These are phyloP conservation scores for Oryza glaberrima DNA, from an alignment of 176 grass and related monocot genomes.

Conservation along the genomic window DNA sequence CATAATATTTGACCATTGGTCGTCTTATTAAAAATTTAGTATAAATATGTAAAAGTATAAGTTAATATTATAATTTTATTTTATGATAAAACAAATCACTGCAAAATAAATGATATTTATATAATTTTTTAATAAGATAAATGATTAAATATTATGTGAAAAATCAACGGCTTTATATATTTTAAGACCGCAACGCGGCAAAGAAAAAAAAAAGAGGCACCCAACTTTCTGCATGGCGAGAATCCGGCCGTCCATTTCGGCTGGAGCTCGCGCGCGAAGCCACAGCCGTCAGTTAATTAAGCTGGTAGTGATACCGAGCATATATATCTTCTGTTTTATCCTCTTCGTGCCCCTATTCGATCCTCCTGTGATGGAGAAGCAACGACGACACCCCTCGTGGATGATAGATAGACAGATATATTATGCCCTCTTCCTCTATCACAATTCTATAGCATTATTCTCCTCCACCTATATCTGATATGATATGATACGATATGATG, in stretches of 20 bases:
- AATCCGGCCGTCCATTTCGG: constrained; percentile 1
- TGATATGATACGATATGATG: neutral
- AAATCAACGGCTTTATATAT: too few species aligned
- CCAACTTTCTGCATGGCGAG: neutral
- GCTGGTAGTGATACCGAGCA: neutral
- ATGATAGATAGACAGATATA: too few species aligned
- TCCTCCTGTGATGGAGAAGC: constrained; percentile 19
- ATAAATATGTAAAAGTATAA: too few species aligned
- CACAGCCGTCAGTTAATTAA: neutral
- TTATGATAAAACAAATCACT: too few species aligned
- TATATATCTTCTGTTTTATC: neutral
- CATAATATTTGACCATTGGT: too few species aligned
- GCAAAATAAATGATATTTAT: too few species aligned
- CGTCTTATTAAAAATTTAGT: too few species aligned
- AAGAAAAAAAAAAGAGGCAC: neutral
- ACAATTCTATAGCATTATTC: neutral
- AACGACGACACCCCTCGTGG: neutral
- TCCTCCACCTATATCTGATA: neutral
- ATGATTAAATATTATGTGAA: too few species aligned
- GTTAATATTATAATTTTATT: too few species aligned
- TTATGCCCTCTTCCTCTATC: neutral
- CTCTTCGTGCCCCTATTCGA: neutral
- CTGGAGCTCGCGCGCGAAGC: neutral
- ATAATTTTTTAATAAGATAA: too few species aligned
- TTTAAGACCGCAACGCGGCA: neutral